Evolutionary conservation across 225 moss, liverwort and hornwort genomes (phyloP), one percentile per base, ranked within the genome.

Genomic region (Thuidium tamariscinum): DNA sequence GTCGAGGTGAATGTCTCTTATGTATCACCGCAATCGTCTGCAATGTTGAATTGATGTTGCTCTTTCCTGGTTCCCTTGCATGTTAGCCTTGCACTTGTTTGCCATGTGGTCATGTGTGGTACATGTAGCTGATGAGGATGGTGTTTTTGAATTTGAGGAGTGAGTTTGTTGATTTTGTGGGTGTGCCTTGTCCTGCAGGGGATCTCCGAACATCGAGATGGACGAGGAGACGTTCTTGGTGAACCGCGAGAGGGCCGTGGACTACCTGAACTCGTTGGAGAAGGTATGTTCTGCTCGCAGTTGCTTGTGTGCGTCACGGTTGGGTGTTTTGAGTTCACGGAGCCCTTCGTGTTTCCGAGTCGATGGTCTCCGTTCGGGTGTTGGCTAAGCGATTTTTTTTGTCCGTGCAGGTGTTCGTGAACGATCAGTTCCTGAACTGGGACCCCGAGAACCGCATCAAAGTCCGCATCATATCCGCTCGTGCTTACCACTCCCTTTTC

Each of bases 391-490:
- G 62, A 27, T n/a, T 4, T 20, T 30, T 48, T 5, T 0, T 61
- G 41, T n/a, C 25, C 2, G 42, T 61, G 57, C 92, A 98, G 97
- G 98, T 99, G 16, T 99, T 97, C 39, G 99, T 99, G 27, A 99
- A 99, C 88, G 99, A 99, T 66, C 97, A 99, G 86, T 99, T 92
- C 77, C 71, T 99, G 89, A 99, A 99, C 91, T 99, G 97, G 99
- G 99, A 99, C 89, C 94, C 95, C 6, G 92, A 97, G 81, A 94
- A 99, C 76, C 91, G 89, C 86, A 95, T 99, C 90, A 99, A 97
- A 97, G 97, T 99, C 80, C 93, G 99, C 81, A 99, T 99, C 54
- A 97, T 99, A 74, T 99, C 97, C 61, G 97, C 99, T 54, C 96
- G 99, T 88, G 99, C 99, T 49, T 99, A 99, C 81, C 99, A 99